Evolutionary conservation across 2,329 filamentous ascomycete genomes (phyloP).

Genomic region (Daldinia eschscholtzii): DNA sequence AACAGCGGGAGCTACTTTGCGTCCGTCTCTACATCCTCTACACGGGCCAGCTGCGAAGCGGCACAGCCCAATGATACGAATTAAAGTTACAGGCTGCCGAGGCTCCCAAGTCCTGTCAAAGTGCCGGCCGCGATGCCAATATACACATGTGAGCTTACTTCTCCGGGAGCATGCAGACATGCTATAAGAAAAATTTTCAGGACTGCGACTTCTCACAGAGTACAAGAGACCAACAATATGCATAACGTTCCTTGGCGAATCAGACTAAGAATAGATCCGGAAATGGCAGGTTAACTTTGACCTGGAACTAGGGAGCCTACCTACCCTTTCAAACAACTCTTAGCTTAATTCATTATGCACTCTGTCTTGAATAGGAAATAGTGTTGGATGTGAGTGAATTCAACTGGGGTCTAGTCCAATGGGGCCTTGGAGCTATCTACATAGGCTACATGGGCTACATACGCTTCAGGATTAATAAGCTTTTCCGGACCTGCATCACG

Average conservation of each 20-base stretch:
- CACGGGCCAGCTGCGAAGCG: constrained; percentile 36
- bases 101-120: constrained; percentile 21
- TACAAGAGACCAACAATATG: constrained; percentile 13
- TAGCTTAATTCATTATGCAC: constrained; percentile 14
- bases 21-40: constrained; percentile 14
- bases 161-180: constrained; percentile 32
- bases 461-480: constrained; percentile 24
- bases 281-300: constrained; percentile 21
- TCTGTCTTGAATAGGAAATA: constrained; percentile 20
- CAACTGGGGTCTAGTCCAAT: constrained; percentile 5
- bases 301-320: neutral
- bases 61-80: constrained; percentile 25
- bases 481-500: constrained; percentile 40
- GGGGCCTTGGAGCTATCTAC: neutral
- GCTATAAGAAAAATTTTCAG: constrained; percentile 24
- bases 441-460: too few species aligned
- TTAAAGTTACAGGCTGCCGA: constrained; percentile 32
- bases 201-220: constrained; percentile 16
- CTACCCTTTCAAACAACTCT: constrained; percentile 10
- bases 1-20: constrained; percentile 38
- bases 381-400: constrained; percentile 17
- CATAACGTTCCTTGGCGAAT: constrained; percentile 27
- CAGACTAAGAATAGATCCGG: constrained; percentile 14
- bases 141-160: constrained; percentile 38
- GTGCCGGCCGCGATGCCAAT: constrained; percentile 24